phyloP scores from a whole-genome alignment of 2,329 filamentous ascomycete species.

The Aureobasidium pullulans region DNA sequence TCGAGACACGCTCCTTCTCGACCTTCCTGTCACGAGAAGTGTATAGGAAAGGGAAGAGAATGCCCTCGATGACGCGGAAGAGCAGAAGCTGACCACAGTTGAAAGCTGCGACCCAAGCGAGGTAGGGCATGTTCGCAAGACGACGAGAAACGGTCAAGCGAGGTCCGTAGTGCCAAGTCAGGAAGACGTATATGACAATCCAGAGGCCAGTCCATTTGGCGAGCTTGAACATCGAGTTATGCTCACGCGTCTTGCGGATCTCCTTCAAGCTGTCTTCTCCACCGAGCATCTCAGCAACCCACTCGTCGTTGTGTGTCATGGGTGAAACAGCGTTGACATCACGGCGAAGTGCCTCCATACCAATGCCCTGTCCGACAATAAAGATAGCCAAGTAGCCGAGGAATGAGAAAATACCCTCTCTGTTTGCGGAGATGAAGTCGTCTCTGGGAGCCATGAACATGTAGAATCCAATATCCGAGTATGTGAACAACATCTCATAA shows the following conservation, averaged over 20 bases:
- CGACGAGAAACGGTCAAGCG: conserved; percentile 75
- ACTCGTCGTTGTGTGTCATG: conserved; percentile 29
- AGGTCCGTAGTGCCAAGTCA: conserved; percentile 63
- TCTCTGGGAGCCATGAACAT: conserved; percentile 75
- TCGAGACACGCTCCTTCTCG: conserved; percentile 57
- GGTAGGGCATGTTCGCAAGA: conserved; percentile 86
- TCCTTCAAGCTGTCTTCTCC: conserved; percentile 14
- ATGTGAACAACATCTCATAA: conserved; percentile 72
- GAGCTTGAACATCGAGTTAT: conserved; percentile 41
- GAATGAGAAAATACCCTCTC: conserved; percentile 94
- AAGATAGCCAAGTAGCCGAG: conserved; percentile 92
- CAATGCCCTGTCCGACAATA: conserved; percentile 76
- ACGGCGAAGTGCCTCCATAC: conserved; percentile 68
- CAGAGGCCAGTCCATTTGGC: conserved; percentile 59
- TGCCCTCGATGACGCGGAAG: conserved; percentile 69
- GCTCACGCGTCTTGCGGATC: conserved; percentile 12
- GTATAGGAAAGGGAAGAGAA: conserved; percentile 69
- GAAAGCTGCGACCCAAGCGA: conserved; percentile 87
- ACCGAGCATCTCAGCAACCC: conserved; percentile 29
- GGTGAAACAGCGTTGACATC: conserved; percentile 22
- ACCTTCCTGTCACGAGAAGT: conserved; percentile 45
- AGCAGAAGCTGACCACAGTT: conserved; percentile 75
- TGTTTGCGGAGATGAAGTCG: conserved; percentile 77
- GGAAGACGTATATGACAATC: conserved; percentile 61
- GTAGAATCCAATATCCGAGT: conserved; percentile 70